Evolutionary conservation across 371 early-diverging fungal species (phyloP).

Genomic region (Massospora cicadina): DNA sequence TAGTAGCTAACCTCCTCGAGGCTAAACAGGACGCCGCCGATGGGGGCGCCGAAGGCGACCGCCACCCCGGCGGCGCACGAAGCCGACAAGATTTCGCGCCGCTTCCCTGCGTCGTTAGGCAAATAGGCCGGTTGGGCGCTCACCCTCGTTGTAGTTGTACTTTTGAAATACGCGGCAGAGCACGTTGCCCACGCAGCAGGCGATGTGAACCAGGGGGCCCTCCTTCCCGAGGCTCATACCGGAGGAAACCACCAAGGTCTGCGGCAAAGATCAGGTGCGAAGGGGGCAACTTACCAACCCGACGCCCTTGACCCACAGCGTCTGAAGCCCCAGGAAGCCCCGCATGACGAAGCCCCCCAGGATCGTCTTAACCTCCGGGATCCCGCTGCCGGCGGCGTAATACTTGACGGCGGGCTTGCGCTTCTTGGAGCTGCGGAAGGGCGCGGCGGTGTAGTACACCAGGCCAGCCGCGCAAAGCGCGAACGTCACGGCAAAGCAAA

Average conservation of each 20-base stretch:
- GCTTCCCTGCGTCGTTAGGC: constrained; percentile 20
- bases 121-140: constrained; percentile 5
- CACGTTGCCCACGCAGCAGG: constrained; percentile 77
- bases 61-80: constrained; percentile 80
- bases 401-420: constrained; percentile 3
- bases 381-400: constrained; percentile 82
- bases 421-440: background rate
- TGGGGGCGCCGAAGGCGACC: constrained; percentile 84
- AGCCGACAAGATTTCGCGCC: constrained; percentile 75
- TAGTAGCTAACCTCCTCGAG: constrained; percentile 82
- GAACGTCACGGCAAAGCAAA: constrained; percentile 14
- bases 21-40: constrained; percentile 83
- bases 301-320: constrained; percentile 65
- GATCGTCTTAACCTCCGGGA: constrained; percentile 90
- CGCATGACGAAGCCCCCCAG: constrained; percentile 82
- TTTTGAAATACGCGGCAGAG: constrained; percentile 58
- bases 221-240: constrained; percentile 82
- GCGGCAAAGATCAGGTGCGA: background rate
- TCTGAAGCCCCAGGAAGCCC: constrained; percentile 71
- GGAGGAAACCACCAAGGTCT: constrained; percentile 57
- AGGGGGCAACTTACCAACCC: constrained; percentile 31
- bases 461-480: constrained; percentile 13
- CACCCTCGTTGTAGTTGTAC: constrained; percentile 65
- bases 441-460: constrained; percentile 6
- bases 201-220: constrained; percentile 89